phyloP scores from a whole-genome alignment of 1,284 basidiomycete genomes.

The Apiotrichum montevideense region DNA sequence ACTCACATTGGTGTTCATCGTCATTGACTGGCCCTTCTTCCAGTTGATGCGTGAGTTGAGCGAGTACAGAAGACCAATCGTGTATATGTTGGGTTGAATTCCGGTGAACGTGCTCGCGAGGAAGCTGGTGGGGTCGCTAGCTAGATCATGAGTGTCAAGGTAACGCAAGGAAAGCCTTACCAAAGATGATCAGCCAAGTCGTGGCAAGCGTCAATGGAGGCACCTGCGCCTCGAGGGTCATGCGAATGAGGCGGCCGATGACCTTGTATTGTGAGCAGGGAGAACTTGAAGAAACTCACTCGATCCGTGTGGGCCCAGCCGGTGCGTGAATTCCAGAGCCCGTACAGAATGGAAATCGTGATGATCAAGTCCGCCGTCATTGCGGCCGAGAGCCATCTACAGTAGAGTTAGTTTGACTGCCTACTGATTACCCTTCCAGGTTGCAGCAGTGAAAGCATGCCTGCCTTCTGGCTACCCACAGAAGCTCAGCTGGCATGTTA shows the following conservation, averaged over 20 bases:
- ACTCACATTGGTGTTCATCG: not conserved
- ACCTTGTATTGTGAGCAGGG: constrained; percentile 5
- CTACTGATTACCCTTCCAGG: too few relatives aligned
- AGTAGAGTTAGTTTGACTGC: not conserved
- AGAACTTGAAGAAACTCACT: not conserved
- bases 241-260: constrained; percentile 23
- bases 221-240: constrained; percentile 34
- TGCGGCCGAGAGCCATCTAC: constrained; percentile 20
- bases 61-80: constrained; percentile 27
- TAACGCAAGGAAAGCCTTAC: constrained; percentile 11
- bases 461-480: not conserved
- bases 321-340: constrained; percentile 24
- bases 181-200: constrained; percentile 24
- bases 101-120: constrained; percentile 25
- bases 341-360: constrained; percentile 22
- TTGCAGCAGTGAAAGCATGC: too few relatives aligned
- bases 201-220: constrained; percentile 26
- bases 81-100: constrained; percentile 28
- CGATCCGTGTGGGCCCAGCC: constrained; percentile 32
- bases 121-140: constrained; percentile 17
- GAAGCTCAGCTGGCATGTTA: not conserved
- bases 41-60: constrained; percentile 23
- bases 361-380: constrained; percentile 30
- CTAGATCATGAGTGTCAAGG: not conserved
- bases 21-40: not conserved